Evolutionary conservation across 768 basidiomycete genomes (phyloP), one percentile per base, ranked within the genome.

Genomic region (Tulasnella sp.): DNA sequence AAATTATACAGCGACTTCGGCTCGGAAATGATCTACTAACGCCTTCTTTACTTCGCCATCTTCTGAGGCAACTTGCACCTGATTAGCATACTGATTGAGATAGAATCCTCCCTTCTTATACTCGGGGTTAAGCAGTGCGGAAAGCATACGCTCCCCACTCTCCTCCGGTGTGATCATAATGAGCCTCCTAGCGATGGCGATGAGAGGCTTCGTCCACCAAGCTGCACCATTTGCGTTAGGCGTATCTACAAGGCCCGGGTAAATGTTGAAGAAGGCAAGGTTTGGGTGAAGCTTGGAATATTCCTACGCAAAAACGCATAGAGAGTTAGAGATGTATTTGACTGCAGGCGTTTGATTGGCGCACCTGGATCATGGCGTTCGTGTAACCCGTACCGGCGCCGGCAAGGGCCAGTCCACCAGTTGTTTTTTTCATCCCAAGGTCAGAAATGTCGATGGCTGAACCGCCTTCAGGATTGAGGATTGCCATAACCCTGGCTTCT

Each of bases 201-300:
- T 26, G 4, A 70, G 26, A 9, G 69, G 69, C n/a, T 62, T 59
- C 3, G 52, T 29, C 52, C 52, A 59, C 52, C 52, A 59, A 3
- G 52, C 52, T 11, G 22, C 52, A 29, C 22, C 52, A 5, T 59
- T 79, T 22, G 79, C 77, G 39, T 26, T 22, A 26, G 73, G 69
- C 2, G 73, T 73, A 35, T 72, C 41, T 17, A 74, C 73, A 3
- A 66, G 9, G 3, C 73, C 73, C 19, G 73, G 73, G 35, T n/a
- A 62, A 29, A 36, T 74, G 59, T 74, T 62, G 4, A 26, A 74
- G 72, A 74, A 74, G 3, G 35, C 42, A 17, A 74, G 17, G 8
- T 65, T 35, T 29, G 73, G 73, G 52, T 74, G 32, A 14, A 36
- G 52, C 37, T 42, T 36, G 19, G 62, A 22, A 32, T 74, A 74